Evolutionary conservation across 2,329 filamentous ascomycete genomes (phyloP).

Genomic region (Cadophora malorum): DNA sequence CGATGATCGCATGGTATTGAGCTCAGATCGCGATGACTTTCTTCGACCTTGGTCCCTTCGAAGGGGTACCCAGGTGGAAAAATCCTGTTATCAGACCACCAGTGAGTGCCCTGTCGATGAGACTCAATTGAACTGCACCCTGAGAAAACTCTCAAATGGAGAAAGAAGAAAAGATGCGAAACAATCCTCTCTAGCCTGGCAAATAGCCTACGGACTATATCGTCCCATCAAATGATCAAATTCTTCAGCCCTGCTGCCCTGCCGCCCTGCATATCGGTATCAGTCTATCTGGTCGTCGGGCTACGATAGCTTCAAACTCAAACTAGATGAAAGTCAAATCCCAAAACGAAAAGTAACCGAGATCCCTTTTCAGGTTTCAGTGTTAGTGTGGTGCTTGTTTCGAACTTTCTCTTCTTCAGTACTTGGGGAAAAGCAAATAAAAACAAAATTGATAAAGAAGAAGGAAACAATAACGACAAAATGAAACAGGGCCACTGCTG

Average conservation of each 20-base stretch:
- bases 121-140: neutral
- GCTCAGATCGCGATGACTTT: too few species aligned
- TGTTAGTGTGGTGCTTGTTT: neutral
- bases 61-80: neutral
- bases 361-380: neutral
- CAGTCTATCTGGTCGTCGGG: neutral
- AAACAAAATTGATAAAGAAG: neutral
- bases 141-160: too few species aligned
- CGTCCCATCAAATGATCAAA: too few species aligned
- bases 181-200: too few species aligned
- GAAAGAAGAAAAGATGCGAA: too few species aligned
- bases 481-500: too few species aligned
- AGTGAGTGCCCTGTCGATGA: neutral
- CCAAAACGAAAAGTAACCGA: neutral
- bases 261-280: neutral
- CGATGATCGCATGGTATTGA: too few species aligned
- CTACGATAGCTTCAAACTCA: neutral
- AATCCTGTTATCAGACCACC: neutral
- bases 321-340: neutral
- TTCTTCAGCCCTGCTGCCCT: neutral
- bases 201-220: too few species aligned
- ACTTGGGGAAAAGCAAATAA: neutral
- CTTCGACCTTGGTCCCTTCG: too few species aligned
- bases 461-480: too few species aligned
- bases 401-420: neutral